Evolutionary conservation across 2,329 filamentous ascomycete species (phyloP), one percentile per base, ranked within the genome.

Genomic region (Fusarium sp.): DNA sequence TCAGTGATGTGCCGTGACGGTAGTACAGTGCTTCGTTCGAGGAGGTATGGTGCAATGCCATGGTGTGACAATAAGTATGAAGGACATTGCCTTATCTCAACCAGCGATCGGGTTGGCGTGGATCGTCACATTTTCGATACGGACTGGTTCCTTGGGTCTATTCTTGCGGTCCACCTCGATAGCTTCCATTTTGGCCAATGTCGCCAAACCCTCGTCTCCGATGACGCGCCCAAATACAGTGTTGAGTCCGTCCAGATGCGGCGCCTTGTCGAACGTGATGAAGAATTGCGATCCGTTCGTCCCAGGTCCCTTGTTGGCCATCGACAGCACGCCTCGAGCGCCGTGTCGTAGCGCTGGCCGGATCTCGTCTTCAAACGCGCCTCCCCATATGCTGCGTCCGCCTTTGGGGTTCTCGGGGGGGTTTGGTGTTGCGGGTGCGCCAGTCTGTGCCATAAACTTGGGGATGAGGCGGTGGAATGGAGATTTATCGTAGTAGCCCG

Each of bases 261-360:
- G 89, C 32, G 94, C 93, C 74, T 93, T 90, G 67, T 92, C 92
- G 76, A 95, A 92, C 3, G 91, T 90, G 69, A 96, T 86, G 81
- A 95, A 97, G 83, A 96, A 97, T 80, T 97, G 94, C 54, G 89
- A 92, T 21, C 91, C 92, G 79, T 95, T 95, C 46, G 92, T 93
- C 30, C 87, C 88, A 4, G 91, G 90, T 0, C 93, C 92, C 78
- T 92, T 93, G 82, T 95, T 95, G 21, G 93, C 93, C 93, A 95
- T 95, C 76, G 91, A 92, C 25, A 95, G 85, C 56, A 93, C 87
- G 35, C 93, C 93, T 53, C 92, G 88, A 37, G 88, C 86, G 78
- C 91, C 88, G 83, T 95, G 93, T 67, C 89, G 86, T 53, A 95
- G 84, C 0, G 91, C 85, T 0, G 92, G 92, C 40, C 90, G 88